Percentiles rank a stretch among this genome's conserved stretches.
Conservation (phyloP, 176 grass and related monocot species). For the Panicum miliaceum region DNA sequence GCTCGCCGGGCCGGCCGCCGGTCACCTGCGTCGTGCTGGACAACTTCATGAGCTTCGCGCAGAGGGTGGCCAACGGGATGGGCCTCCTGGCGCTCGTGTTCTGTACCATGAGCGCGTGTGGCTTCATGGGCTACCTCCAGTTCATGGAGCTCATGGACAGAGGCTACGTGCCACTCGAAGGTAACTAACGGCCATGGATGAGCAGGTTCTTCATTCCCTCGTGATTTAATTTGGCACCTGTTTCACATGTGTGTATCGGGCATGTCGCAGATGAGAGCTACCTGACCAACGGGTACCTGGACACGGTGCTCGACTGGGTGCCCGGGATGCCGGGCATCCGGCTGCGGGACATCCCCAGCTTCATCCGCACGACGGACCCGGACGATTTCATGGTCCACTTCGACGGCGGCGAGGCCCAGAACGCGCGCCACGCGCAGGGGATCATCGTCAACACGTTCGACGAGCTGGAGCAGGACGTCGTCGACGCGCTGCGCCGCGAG, state of each 20-base stretch:
- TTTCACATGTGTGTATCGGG: background rate
- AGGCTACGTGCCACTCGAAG: slow-evolving; percentile 64
- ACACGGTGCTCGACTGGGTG: slow-evolving; percentile 68
- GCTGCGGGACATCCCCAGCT: slow-evolving; percentile 65
- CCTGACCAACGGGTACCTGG: slow-evolving; percentile 66
- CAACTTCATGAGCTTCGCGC: slow-evolving; percentile 64
- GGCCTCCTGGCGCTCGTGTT: slow-evolving; percentile 50
- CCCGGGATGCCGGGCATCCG: slow-evolving; percentile 53
- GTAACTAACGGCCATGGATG: background rate
- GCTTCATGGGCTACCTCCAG: slow-evolving; percentile 59
- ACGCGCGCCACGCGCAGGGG: slow-evolving; percentile 46
- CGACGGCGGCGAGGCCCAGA: slow-evolving; percentile 44
- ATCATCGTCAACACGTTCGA: slow-evolving; percentile 72
- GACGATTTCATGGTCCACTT: slow-evolving; percentile 62
- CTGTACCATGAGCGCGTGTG: slow-evolving; percentile 63
- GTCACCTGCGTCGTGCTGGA: slow-evolving; percentile 60
- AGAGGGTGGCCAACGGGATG: slow-evolving; percentile 45
- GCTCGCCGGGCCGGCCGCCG: slow-evolving; percentile 17
- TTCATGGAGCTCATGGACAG: slow-evolving; percentile 58
- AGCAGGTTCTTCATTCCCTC: no score
- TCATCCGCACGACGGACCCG: slow-evolving; percentile 58
- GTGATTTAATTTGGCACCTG: no score
- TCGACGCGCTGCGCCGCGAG: slow-evolving; percentile 47
- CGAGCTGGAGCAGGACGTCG: slow-evolving; percentile 53
- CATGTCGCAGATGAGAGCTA: slow-evolving; percentile 46